phyloP scores from a whole-genome alignment of 192 early-diverging fungal species.

The Backusella sp. region DNA sequence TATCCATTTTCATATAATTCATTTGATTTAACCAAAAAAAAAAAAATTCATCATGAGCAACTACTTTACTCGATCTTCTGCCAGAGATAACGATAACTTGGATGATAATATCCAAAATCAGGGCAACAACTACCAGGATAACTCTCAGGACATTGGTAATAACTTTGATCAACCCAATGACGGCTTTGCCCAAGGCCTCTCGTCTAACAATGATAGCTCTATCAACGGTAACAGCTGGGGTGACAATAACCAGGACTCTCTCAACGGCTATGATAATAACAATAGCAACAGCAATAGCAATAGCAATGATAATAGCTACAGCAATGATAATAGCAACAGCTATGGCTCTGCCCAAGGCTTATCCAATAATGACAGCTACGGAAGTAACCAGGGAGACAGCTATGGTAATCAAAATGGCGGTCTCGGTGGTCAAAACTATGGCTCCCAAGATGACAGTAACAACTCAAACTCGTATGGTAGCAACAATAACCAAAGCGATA shows the following conservation, averaged over 20 bases:
- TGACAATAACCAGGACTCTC: too few relatives aligned
- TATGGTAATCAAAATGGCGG: background rate
- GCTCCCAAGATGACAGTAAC: background rate
- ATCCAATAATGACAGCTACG: background rate
- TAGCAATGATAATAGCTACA: background rate
- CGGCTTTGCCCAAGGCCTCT: background rate
- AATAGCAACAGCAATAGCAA: too few relatives aligned
- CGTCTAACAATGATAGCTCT: background rate
- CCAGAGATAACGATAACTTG: too few relatives aligned
- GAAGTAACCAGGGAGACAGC: background rate
- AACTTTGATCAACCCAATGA: background rate
- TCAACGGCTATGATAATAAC: background rate
- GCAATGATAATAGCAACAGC: background rate
- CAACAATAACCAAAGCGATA: background rate
- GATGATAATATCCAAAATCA: background rate
- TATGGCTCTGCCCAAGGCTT: background rate
- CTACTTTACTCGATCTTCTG: too few relatives aligned
- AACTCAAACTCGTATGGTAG: background rate
- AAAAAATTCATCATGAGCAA: too few relatives aligned
- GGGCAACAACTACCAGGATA: background rate
- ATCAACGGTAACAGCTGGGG: too few relatives aligned
- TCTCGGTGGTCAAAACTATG: background rate
- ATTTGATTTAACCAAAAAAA: too few relatives aligned
- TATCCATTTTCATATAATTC: too few relatives aligned
- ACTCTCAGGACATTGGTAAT: background rate